phyloP scores from a whole-genome alignment of 768 basidiomycete species.

The Amanita jacksonii region DNA sequence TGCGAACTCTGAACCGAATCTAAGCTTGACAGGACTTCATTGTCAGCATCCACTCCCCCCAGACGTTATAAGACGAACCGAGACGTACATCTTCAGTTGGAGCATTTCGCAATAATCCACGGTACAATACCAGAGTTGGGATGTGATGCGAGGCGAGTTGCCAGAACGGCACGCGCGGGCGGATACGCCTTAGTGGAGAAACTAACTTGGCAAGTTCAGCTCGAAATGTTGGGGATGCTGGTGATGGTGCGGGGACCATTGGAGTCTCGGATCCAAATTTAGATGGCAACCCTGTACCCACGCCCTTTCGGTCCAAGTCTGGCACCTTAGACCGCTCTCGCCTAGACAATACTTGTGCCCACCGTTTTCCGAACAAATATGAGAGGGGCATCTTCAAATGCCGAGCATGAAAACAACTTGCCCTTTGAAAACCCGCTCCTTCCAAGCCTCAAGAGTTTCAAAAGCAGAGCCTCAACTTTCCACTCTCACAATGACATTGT shows the following conservation, averaged over 20 bases:
- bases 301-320: no score
- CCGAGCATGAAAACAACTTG: no score
- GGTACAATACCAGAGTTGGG: slow-evolving; percentile 70
- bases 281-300: no score
- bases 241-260: slow-evolving; percentile 5
- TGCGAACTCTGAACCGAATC: slow-evolving; percentile 49
- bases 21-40: slow-evolving; percentile 23
- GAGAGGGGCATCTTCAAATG: no score
- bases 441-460: no score
- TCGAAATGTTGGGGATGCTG: slow-evolving; percentile 39
- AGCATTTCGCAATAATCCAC: slow-evolving; percentile 50
- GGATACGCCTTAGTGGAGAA: slow-evolving; percentile 46
- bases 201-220: slow-evolving; percentile 41
- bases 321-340: no score
- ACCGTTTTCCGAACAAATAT: no score
- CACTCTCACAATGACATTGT: no score
- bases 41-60: background rate
- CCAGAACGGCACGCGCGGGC: slow-evolving; percentile 58
- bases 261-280: no score
- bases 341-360: no score
- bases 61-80: background rate
- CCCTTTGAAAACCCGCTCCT: no score
- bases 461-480: no score
- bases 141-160: slow-evolving; percentile 60
- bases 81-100: slow-evolving; percentile 44